A percentile compares a stretch with the other conserved stretches of the same genome.
Evolutionary conservation across 1,139 yeast species (phyloP).

Genomic region (Suhomyces bribrorum): DNA sequence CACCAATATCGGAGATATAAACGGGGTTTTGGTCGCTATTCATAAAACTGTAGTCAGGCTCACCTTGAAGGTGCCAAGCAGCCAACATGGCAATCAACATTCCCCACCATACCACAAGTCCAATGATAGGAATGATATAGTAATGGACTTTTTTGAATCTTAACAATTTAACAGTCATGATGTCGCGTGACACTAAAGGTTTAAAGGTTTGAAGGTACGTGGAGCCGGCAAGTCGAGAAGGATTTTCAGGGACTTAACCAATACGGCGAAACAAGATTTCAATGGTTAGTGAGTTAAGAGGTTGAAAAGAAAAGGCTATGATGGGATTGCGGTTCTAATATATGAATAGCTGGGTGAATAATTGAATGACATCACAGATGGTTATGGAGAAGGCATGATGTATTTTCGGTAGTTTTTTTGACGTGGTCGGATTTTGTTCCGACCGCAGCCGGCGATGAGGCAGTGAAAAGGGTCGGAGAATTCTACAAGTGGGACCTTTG

Average conservation of each 20-base stretch:
- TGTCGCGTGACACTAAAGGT: background rate
- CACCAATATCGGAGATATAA: conserved; percentile 59
- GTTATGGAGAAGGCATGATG: background rate
- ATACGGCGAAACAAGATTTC: background rate
- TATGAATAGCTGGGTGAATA: background rate
- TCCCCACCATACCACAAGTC: conserved; percentile 69
- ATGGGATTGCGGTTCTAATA: background rate
- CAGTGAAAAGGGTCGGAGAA: background rate
- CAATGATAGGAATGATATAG: conserved; percentile 53
- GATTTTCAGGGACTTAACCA: no score
- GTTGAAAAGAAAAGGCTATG: background rate
- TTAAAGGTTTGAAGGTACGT: background rate
- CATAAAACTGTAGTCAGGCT: conserved; percentile 67
- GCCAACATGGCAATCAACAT: conserved; percentile 71
- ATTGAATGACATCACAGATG: background rate
- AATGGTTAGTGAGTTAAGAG: background rate
- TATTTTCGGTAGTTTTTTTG: background rate
- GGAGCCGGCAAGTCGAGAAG: background rate
- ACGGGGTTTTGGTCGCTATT: conserved; percentile 52
- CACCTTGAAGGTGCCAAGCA: conserved; percentile 76
- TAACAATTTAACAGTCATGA: conserved; percentile 13
- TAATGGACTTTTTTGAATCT: conserved; percentile 25
- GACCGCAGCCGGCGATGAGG: background rate
- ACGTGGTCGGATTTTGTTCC: background rate
- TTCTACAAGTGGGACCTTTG: background rate